Conservation (phyloP, 2,329 filamentous ascomycete genomes). For the Juglanconis oblonga region DNA sequence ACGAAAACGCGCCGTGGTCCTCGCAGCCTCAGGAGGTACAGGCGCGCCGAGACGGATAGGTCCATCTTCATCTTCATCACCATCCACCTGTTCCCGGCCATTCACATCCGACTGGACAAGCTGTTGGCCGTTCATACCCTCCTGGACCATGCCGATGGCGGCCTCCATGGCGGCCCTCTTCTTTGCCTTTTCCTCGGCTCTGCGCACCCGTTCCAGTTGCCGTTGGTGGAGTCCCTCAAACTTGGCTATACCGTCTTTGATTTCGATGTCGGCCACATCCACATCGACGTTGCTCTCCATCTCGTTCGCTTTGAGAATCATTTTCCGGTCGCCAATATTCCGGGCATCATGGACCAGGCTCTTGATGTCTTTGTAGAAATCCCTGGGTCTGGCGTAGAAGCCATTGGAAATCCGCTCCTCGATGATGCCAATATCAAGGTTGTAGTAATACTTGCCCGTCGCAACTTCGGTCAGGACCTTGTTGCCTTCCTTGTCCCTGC, state of each 20-base stretch:
- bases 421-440: conserved; percentile 87
- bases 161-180: conserved; percentile 63
- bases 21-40: conserved; percentile 50
- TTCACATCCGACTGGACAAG: conserved; percentile 42
- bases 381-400: conserved; percentile 86
- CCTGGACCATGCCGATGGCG: conserved; percentile 45
- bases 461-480: conserved; percentile 72
- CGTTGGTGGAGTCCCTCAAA: conserved; percentile 59
- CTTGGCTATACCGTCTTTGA: conserved; percentile 52
- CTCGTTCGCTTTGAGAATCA: conserved; percentile 84
- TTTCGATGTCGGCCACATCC: conserved; percentile 76
- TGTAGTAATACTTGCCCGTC: conserved; percentile 88
- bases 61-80: conserved; percentile 22
- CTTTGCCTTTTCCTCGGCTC: conserved; percentile 57
- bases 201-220: conserved; percentile 63
- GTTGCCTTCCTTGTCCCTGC: conserved; percentile 74
- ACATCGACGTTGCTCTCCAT: conserved; percentile 91
- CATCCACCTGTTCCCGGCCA: conserved; percentile 43
- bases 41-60: conserved; percentile 63
- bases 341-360: conserved; percentile 81
- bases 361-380: conserved; percentile 86
- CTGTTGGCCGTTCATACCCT: neutral
- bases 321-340: conserved; percentile 76
- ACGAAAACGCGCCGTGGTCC: conserved; percentile 52
- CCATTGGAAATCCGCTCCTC: conserved; percentile 96